Conservation (phyloP, 805 yeast genomes). For the Ogataea thermomethanolica region DNA sequence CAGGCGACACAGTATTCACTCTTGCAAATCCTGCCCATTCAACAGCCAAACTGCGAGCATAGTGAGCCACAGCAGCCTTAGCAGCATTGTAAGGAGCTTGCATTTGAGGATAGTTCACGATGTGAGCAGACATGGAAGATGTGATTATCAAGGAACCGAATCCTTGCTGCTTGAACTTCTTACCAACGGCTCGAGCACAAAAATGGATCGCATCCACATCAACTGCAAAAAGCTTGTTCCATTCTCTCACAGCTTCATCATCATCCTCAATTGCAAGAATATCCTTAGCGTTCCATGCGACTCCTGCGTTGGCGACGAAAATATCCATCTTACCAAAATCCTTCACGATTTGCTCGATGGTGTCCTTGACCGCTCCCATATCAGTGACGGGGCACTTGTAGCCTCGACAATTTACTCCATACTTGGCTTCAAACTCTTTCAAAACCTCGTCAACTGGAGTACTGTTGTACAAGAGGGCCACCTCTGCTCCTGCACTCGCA, state of each 20-base stretch:
- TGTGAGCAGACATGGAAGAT: constrained; percentile 86
- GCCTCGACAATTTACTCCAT: constrained; percentile 61
- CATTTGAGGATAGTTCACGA: constrained; percentile 81
- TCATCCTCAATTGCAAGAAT: constrained; percentile 39
- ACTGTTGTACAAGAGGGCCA: constrained; percentile 65
- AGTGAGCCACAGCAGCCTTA: constrained; percentile 78
- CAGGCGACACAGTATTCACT: constrained; percentile 79
- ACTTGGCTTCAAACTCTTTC: constrained; percentile 48
- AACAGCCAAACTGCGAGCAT: constrained; percentile 73
- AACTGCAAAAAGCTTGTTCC: constrained; percentile 69
- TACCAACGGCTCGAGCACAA: constrained; percentile 73
- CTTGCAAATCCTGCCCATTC: constrained; percentile 92
- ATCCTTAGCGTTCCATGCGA: constrained; percentile 72
- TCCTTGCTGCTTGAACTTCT: constrained; percentile 67
- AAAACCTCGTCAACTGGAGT: constrained; percentile 65
- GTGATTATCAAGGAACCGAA: constrained; percentile 79
- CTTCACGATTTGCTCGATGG: constrained; percentile 46
- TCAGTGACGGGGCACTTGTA: constrained; percentile 58
- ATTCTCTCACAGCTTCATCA: constrained; percentile 50
- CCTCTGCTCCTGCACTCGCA: constrained; percentile 86
- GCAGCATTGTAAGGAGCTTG: constrained; percentile 86
- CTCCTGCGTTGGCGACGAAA: constrained; percentile 88
- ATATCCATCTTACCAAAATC: constrained; percentile 82
- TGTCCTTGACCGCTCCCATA: constrained; percentile 44
- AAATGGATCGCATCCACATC: constrained; percentile 80